Evolutionary conservation across 495 filamentous ascomycete species (phyloP), one percentile per base, ranked within the genome.

Genomic region (Penicillium roqueforti): DNA sequence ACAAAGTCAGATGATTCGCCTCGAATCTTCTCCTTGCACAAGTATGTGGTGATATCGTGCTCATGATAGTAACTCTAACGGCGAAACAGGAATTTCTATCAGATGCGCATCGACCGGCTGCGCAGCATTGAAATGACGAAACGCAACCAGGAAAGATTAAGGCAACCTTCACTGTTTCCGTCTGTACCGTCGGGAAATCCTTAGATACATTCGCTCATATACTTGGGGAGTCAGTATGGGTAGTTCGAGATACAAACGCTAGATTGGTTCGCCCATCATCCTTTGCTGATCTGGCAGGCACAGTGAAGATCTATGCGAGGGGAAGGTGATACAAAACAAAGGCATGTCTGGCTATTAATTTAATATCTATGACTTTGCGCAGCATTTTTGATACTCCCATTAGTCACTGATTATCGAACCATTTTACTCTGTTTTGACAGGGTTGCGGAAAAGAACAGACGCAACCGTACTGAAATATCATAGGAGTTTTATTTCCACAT

Each of bases 11-110:
- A 79, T 58, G 67, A 76, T 53, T 70, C 68, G 58, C 89, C 91
- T 42, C 79, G 93, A 50, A 76, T 96, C 29, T 98, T 95, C 71
- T 80, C 86, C 55, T 73, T 98, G 59, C 88, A 95, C 58, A 92
- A 86, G 90, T 95, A 75, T 36, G 79, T 59, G 14, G 25, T 44
- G 34, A 4, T n/a, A 20, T 37, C 20, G 3, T 29, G 10, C 4
- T 34, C 1, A 10, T 7, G 20, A n/a, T 10, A 26, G 42, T 36
- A 16, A 23, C 37, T 45, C 55, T 59, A 34, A 67, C 19, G 29
- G 16, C 14, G 13, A 1, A 19, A 41, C 65, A 95, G 90, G 65
- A 83, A 83, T 28, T 93, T 97, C 66, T 93, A 89, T 66, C 88
- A 95, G 53, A 87, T 87, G 71, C 85, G 92, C 18, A 62, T 95